Evolutionary conservation across 345 rosid species (phyloP).

Genomic region (Orychophragmus violaceus): DNA sequence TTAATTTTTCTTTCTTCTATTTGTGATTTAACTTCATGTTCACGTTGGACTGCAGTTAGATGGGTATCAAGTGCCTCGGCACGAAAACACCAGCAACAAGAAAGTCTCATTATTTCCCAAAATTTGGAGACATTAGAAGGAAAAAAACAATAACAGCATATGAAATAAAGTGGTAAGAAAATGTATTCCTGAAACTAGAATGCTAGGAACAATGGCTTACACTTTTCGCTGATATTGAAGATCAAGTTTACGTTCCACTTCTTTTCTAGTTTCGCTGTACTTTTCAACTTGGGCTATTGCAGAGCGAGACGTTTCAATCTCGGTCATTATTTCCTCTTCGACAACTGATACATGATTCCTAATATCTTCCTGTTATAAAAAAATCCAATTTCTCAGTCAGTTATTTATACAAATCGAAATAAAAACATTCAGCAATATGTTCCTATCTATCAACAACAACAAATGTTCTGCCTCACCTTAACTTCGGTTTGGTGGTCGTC

Average conservation of each 20-base stretch:
- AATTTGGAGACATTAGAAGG: background rate
- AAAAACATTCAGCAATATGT: background rate
- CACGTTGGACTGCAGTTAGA: constrained; percentile 75
- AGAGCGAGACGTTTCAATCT: constrained; percentile 43
- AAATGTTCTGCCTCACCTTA: constrained; percentile 38
- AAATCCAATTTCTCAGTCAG: background rate
- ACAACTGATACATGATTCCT: constrained; percentile 55
- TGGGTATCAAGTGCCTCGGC: constrained; percentile 95
- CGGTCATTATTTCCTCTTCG: constrained; percentile 49
- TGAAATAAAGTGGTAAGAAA: background rate
- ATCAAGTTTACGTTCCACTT: constrained; percentile 68
- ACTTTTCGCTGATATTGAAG: constrained; percentile 79
- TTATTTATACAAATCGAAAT: background rate
- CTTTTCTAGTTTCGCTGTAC: constrained; percentile 61
- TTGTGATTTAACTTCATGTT: constrained; percentile 75
- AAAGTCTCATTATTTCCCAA: constrained; percentile 11
- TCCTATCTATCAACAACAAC: background rate
- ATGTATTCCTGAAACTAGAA: constrained; percentile 3
- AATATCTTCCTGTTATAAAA: constrained; percentile 62
- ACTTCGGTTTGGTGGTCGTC: constrained; percentile 51
- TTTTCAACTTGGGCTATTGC: constrained; percentile 55
- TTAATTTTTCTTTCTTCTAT: constrained; percentile 81
- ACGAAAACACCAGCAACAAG: constrained; percentile 34
- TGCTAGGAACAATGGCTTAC: constrained; percentile 33
- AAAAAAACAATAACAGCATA: background rate